phyloP scores from a whole-genome alignment of 768 basidiomycete genomes.

The Boletales sp. region DNA sequence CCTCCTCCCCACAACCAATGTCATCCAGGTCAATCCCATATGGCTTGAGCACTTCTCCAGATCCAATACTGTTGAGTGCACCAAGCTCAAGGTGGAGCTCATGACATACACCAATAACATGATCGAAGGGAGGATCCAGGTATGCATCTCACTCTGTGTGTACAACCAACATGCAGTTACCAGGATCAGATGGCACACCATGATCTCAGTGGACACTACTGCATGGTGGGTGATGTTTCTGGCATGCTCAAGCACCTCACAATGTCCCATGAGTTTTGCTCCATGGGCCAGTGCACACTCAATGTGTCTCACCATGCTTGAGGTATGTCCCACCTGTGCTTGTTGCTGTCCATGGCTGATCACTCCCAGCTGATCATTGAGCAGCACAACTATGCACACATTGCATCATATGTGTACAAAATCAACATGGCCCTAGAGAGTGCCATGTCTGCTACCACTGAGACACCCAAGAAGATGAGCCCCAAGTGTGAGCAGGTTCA shows the following conservation, averaged over 20 bases:
- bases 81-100: slow-evolving; percentile 89
- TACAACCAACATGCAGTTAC: background rate
- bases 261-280: slow-evolving; percentile 91
- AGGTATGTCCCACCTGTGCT: slow-evolving; percentile 41
- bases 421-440: slow-evolving; percentile 87
- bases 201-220: slow-evolving; percentile 80
- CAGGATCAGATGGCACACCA: slow-evolving; percentile 79
- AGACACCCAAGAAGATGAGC: slow-evolving; percentile 42
- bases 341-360: background rate
- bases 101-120: slow-evolving; percentile 94
- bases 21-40: slow-evolving; percentile 53
- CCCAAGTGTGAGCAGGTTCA: slow-evolving; percentile 62
- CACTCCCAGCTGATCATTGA: slow-evolving; percentile 69
- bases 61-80: slow-evolving; percentile 66
- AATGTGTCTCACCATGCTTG: slow-evolving; percentile 85
- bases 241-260: slow-evolving; percentile 77
- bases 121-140: slow-evolving; percentile 98
- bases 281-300: slow-evolving; percentile 83
- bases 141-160: slow-evolving; percentile 32
- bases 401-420: slow-evolving; percentile 92
- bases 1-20: slow-evolving; percentile 44
- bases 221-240: slow-evolving; percentile 66
- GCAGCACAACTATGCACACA: slow-evolving; percentile 80
- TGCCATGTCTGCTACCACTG: slow-evolving; percentile 19
- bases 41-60: slow-evolving; percentile 72